Base-by-base conservation (phyloP, 2,329 filamentous ascomycete species). In the Corniculantispora saksenae region DNA sequence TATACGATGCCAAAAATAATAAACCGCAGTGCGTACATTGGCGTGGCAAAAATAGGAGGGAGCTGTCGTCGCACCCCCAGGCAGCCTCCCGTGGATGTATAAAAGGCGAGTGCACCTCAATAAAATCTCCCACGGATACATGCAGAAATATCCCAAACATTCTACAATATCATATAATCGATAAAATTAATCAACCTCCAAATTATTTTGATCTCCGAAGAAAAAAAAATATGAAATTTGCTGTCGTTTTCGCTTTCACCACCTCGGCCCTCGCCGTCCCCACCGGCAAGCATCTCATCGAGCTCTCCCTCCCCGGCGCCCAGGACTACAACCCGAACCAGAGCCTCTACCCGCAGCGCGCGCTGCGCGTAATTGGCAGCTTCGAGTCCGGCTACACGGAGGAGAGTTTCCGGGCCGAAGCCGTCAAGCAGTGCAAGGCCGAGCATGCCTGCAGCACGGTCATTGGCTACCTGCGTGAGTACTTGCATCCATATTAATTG, bases 381-480 rank as follows among this genome's bases (percentile, higher is more conserved):
- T 53, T 56, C 40, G 40, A 45, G 7, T 35, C 38, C 9, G 17
- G 15, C 1, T 56, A 35, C 25, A 56, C 51, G 25, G 60, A 63
- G n/a, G 51, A 55, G 51, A 50, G 50, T 25, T 63, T 63, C n/a
- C 60, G 60, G 1, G n/a, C n/a, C 25, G 60, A 63, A 38, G 60
- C 60, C 27, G 21, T 48, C 38, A 53, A 45, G 40, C 50, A 63
- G 60, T 63, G 60, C 60, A 55, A 56, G 27, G 40, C 27, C 6
- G 60, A 63, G 40, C 60, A 32, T 10, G 60, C 60, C 8, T 63
- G 60, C 60, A 63, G 60, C 50, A 63, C 60, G 19, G 60, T 63
- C 27, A 35, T 63, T 38, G 60, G 60, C 13, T 63, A 63, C 60
- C 38, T 54, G 6, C 60, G 60, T 63, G 53, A 45, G 59, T 45